These are phyloP conservation scores for Eremomyces bilateralis DNA, from an alignment of 495 filamentous ascomycete genomes.

Conservation along the genomic window DNA sequence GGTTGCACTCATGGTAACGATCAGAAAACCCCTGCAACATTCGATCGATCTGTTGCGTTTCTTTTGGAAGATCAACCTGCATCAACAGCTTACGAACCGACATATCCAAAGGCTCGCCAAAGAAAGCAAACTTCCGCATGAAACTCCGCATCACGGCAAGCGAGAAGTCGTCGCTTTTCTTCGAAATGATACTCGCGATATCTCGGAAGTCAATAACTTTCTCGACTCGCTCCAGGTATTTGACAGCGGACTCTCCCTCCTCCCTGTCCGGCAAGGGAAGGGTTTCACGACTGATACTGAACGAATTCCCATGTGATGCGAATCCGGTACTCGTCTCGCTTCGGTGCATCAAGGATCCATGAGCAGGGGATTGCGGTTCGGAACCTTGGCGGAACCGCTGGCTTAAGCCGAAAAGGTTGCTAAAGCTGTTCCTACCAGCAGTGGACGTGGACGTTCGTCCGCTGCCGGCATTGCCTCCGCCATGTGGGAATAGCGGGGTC, in stretches of 20 bases:
- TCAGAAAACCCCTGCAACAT: constrained; percentile 88
- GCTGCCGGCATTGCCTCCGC: constrained; percentile 25
- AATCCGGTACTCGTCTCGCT: constrained; percentile 30
- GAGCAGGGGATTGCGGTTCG: constrained; percentile 31
- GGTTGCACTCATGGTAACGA: constrained; percentile 95
- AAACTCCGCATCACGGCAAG: constrained; percentile 71
- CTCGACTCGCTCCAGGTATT: constrained; percentile 66
- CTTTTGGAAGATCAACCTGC: constrained; percentile 88
- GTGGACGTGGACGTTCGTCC: constrained; percentile 61
- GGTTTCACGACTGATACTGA: constrained; percentile 36
- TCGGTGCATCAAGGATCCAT: not conserved
- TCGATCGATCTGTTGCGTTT: constrained; percentile 94
- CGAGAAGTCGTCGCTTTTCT: constrained; percentile 64
- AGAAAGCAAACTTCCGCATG: constrained; percentile 85
- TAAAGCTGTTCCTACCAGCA: constrained; percentile 69
- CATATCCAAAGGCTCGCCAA: constrained; percentile 95
- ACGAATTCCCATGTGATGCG: constrained; percentile 49
- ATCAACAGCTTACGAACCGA: constrained; percentile 84
- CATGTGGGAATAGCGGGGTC: constrained; percentile 19
- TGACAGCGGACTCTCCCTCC: constrained; percentile 76
- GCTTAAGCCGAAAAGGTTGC: constrained; percentile 60
- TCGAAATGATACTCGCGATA: constrained; percentile 62
- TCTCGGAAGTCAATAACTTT: constrained; percentile 53
- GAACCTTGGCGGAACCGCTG: constrained; percentile 57
- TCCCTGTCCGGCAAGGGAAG: constrained; percentile 52